Conservation (phyloP, 148 eudicot genomes). For the Amaranthus hypochondriacus region DNA sequence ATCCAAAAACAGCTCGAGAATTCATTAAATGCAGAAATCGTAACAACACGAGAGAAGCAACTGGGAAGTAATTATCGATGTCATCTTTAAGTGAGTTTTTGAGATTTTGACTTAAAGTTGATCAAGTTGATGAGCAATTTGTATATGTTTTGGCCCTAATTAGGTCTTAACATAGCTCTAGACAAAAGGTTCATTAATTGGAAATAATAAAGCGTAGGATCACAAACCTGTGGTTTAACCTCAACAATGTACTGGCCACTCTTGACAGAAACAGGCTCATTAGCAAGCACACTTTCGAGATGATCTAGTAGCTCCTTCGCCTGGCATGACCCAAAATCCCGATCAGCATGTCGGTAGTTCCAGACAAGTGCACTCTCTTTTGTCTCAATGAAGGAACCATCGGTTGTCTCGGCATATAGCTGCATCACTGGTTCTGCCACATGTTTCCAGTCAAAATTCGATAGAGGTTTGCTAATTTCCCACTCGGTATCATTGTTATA, state of each 20-base stretch:
- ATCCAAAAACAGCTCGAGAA: not conserved
- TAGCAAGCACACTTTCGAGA: slow-evolving; percentile 74
- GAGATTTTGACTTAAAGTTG: no score
- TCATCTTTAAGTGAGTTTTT: no score
- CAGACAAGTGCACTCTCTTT: slow-evolving; percentile 73
- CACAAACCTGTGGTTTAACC: slow-evolving; percentile 74
- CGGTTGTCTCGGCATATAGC: slow-evolving; percentile 62
- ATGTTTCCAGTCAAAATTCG: slow-evolving; percentile 68
- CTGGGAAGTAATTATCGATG: no score
- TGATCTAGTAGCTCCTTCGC: slow-evolving; percentile 77
- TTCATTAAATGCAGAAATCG: not conserved
- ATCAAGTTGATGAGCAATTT: not conserved
- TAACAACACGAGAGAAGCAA: not conserved
- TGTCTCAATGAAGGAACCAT: slow-evolving; percentile 63
- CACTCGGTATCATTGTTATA: slow-evolving; percentile 42
- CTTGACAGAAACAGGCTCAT: slow-evolving; percentile 76
- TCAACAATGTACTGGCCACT: slow-evolving; percentile 70
- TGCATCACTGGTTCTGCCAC: slow-evolving; percentile 78
- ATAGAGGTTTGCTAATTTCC: slow-evolving; percentile 50
- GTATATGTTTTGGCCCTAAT: not conserved
- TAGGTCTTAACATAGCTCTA: not conserved
- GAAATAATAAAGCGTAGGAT: slow-evolving; percentile 3
- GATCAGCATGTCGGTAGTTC: slow-evolving; percentile 65
- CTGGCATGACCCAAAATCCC: slow-evolving; percentile 67
- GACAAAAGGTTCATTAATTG: not conserved